A percentile compares a stretch with the other conserved stretches of the same genome.
Evolutionary conservation across 2,329 filamentous ascomycete species (phyloP).

Genomic region (Trichoderma gracile): DNA sequence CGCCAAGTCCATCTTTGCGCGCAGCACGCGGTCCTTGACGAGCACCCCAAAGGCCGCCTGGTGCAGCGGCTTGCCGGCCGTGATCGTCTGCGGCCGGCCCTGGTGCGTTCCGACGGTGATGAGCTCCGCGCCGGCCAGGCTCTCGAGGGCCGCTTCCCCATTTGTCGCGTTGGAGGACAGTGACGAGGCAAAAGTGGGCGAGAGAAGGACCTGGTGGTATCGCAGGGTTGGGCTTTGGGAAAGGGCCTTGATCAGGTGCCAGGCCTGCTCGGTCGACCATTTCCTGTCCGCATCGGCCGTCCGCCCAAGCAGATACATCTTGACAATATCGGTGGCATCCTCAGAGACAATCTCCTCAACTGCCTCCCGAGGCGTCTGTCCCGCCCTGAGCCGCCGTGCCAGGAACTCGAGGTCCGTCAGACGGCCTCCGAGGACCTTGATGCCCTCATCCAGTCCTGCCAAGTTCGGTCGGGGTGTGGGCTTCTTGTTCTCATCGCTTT

Average conservation of each 20-base stretch:
- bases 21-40: conserved; percentile 69
- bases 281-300: conserved; percentile 51
- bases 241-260: conserved; percentile 81
- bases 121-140: conserved; percentile 81
- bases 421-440: conserved; percentile 80
- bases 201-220: conserved; percentile 83
- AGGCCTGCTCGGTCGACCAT: conserved; percentile 86
- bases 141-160: conserved; percentile 75
- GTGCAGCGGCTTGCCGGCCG: conserved; percentile 82
- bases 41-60: conserved; percentile 77
- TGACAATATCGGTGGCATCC: conserved; percentile 84
- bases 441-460: conserved; percentile 74
- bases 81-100: conserved; percentile 76
- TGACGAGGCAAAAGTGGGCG: conserved; percentile 69
- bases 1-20: conserved; percentile 70
- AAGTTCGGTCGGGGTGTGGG: conserved; percentile 49
- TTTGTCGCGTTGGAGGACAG: conserved; percentile 50
- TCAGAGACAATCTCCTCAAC: conserved; percentile 88
- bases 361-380: conserved; percentile 78
- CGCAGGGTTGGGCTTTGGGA: conserved; percentile 67
- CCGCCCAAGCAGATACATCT: conserved; percentile 79
- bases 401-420: conserved; percentile 96
- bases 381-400: conserved; percentile 82
- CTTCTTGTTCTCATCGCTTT: conserved; percentile 34
- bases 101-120: conserved; percentile 72